Evolutionary conservation across 2,329 filamentous ascomycete species (phyloP).

Genomic region (Phialophora expanda): DNA sequence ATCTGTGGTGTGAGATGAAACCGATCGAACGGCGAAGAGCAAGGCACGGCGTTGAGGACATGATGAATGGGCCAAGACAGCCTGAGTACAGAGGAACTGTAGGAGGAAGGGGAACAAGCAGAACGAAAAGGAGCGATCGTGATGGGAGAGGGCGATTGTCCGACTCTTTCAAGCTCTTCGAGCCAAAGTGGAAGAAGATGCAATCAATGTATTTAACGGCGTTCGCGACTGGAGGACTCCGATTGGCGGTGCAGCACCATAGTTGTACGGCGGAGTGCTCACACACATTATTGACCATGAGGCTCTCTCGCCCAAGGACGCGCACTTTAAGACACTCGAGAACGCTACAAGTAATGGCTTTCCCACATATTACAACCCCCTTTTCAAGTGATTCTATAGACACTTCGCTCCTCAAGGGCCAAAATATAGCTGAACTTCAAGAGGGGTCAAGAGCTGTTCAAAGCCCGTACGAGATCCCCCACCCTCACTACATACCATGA

Average conservation of each 20-base stretch:
- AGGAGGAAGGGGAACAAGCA: background rate
- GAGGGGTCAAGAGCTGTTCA: background rate
- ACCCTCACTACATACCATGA: background rate
- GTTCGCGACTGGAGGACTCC: background rate
- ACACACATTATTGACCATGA: background rate
- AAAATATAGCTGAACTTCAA: background rate
- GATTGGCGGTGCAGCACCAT: background rate
- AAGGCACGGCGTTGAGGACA: constrained; percentile 16
- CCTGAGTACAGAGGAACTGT: background rate
- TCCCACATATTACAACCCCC: background rate
- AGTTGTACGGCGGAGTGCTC: background rate
- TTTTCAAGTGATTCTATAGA: background rate
- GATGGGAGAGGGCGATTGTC: background rate
- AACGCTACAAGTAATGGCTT: background rate
- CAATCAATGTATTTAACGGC: background rate
- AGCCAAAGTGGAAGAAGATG: background rate
- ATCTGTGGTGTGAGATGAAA: constrained; percentile 3
- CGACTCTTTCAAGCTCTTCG: background rate
- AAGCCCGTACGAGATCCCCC: too few relatives aligned
- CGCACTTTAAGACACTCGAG: background rate
- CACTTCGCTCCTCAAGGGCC: background rate
- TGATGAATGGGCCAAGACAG: background rate
- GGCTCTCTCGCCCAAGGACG: background rate
- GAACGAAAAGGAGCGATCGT: background rate
- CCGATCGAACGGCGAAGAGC: constrained; percentile 19